Percentiles rank a stretch among this genome's conserved stretches.
Evolutionary conservation across 495 filamentous ascomycete species (phyloP).

Genomic region (Xylaria telfairii): DNA sequence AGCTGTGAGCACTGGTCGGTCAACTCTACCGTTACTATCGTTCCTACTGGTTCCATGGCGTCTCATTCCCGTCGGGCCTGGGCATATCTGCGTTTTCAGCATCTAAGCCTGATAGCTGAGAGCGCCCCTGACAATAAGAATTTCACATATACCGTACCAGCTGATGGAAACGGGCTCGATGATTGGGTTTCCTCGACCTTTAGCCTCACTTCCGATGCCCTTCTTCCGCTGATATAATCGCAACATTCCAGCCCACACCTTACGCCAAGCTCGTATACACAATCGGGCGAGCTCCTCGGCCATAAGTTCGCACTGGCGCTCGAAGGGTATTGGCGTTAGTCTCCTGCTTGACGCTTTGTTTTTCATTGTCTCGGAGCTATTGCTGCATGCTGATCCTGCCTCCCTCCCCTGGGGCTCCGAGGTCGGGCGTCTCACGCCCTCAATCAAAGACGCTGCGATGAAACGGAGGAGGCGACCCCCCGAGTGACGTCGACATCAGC

Average conservation of each 20-base stretch:
- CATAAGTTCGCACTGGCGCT: slow-evolving; percentile 43
- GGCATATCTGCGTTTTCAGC: slow-evolving; percentile 41
- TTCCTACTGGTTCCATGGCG: slow-evolving; percentile 19
- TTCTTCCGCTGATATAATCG: slow-evolving; percentile 7
- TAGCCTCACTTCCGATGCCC: not conserved
- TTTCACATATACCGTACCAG: slow-evolving; percentile 37
- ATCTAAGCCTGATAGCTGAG: slow-evolving; percentile 41
- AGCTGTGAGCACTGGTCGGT: slow-evolving; percentile 39
- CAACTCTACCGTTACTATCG: slow-evolving; percentile 32
- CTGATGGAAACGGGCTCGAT: not conserved
- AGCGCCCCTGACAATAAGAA: slow-evolving; percentile 27
- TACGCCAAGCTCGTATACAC: slow-evolving; percentile 11
- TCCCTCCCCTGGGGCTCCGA: slow-evolving; percentile 32
- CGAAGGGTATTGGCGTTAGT: slow-evolving; percentile 39
- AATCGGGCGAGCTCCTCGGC: not conserved
- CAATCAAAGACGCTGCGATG: not conserved
- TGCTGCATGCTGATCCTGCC: slow-evolving; percentile 26
- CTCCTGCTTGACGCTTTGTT: slow-evolving; percentile 29
- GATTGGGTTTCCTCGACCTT: slow-evolving; percentile 2
- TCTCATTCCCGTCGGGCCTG: slow-evolving; percentile 37
- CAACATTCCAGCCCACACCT: slow-evolving; percentile 6
- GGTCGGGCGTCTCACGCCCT: not conserved
- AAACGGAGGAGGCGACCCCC: slow-evolving; percentile 18
- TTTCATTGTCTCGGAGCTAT: not conserved
- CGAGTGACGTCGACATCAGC: slow-evolving; percentile 44